Evolutionary conservation across 768 basidiomycete genomes (phyloP).

Genomic region (Xerocomellus intermedius): DNA sequence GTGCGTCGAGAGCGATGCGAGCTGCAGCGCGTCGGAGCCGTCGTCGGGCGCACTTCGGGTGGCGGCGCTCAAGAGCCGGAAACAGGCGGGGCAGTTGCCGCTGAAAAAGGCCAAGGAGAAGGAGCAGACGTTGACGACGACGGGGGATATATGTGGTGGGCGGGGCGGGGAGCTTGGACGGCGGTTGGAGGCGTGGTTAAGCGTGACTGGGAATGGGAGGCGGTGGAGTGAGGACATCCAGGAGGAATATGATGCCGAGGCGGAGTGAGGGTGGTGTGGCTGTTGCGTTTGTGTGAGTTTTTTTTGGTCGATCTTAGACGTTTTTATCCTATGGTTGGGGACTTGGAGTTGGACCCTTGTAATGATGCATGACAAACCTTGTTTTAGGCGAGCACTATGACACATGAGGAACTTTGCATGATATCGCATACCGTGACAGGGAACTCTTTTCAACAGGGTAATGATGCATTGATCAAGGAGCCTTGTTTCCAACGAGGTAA

Average conservation of each 20-base stretch:
- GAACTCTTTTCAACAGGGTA: no score
- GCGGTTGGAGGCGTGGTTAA: slow-evolving; percentile 73
- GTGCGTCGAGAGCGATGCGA: neutral
- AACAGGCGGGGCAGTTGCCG: slow-evolving; percentile 46
- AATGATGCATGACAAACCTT: neutral
- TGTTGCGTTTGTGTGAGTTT: neutral
- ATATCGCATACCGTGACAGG: no score
- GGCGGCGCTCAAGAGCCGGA: slow-evolving; percentile 31
- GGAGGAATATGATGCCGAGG: slow-evolving; percentile 13
- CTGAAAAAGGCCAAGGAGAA: slow-evolving; percentile 61
- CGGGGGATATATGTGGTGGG: slow-evolving; percentile 77
- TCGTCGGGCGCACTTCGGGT: slow-evolving; percentile 21
- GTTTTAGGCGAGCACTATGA: neutral
- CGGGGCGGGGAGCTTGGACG: slow-evolving; percentile 76
- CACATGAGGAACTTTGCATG: neutral
- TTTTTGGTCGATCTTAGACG: no score
- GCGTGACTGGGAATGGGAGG: slow-evolving; percentile 32
- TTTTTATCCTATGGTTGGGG: slow-evolving; percentile 3
- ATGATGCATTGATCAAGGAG: no score
- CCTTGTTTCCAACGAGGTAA: no score
- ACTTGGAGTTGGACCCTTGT: neutral
- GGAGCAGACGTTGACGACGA: slow-evolving; percentile 68
- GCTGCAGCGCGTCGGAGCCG: slow-evolving; percentile 9
- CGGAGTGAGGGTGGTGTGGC: slow-evolving; percentile 11
- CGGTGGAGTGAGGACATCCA: slow-evolving; percentile 10